A percentile compares a stretch with the other conserved stretches of the same genome.
These are phyloP conservation scores for Argentina anserina DNA, from an alignment of 306 rosid genomes.

Conservation along the genomic window DNA sequence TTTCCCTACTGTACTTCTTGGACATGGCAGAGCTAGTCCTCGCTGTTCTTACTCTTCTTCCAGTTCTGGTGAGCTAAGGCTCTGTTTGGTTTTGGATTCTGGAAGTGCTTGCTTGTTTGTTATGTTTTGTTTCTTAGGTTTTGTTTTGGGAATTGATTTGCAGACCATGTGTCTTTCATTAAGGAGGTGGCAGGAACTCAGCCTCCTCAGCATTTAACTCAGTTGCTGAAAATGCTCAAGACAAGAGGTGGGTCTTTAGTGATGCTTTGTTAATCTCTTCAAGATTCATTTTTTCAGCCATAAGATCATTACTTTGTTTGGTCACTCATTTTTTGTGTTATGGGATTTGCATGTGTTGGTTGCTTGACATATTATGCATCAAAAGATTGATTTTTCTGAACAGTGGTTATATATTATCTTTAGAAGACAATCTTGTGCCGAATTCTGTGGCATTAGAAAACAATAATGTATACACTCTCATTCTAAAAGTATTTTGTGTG, in stretches of 20 bases:
- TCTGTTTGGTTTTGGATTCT: neutral
- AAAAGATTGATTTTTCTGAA: neutral
- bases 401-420: neutral
- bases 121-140: neutral
- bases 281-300: neutral
- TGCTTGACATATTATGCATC: neutral
- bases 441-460: neutral
- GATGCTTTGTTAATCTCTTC: conserved; percentile 1
- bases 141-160: conserved; percentile 2
- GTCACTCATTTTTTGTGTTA: neutral
- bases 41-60: conserved; percentile 47
- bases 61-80: conserved; percentile 29
- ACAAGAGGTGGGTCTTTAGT: conserved; percentile 53
- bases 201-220: conserved; percentile 74
- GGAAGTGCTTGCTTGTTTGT: neutral
- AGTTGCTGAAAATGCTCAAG: conserved; percentile 59
- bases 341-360: neutral
- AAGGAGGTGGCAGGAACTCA: conserved; percentile 75
- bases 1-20: conserved; percentile 50
- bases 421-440: conserved; percentile 1
- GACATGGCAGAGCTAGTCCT: conserved; percentile 38
- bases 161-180: conserved; percentile 78
- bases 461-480: neutral
- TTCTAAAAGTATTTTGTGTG: neutral
- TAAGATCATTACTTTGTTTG: neutral